Base-by-base conservation (phyloP, 2,329 filamentous ascomycete species). In the Epichloe uncinata region DNA sequence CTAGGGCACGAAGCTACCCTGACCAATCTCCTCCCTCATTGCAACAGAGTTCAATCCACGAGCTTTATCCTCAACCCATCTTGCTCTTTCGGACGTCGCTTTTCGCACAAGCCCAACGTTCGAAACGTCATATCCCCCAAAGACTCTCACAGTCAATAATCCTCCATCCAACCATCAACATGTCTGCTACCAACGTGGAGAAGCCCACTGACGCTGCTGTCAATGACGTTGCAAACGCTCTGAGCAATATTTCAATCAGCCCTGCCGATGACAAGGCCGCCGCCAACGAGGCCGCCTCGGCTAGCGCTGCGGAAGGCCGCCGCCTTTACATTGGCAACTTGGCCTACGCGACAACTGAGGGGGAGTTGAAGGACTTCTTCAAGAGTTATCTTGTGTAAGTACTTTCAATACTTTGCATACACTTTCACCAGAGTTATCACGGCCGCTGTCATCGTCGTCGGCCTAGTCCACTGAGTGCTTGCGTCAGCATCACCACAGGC, bases 281-380 rank as follows among this genome's bases (percentile, higher is more conserved):
- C 64, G 79, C 85, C 73, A 85, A 87, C 69, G 89, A 95, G 72
- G 89, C 90, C 71, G 89, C 93, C 68, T 84, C 93, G 71, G 88
- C 89, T 74, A 95, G 89, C 77, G 93, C 93, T 72, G 90, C 91
- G 73, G 93, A 98, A 80, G 91, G 93, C 72, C 88, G 93, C 78
- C 88, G 93, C 77, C 85, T 98, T 66, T 98, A 98, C 78, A 97
- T 98, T 78, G 93, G 93, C 79, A 98, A 98, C 81, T 87, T 98
- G 82, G 93, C 93, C 67, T 98, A 98, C 73, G 90, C 91, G 84
- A 97, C 93, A 84, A 95, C 89, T 72, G 93, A 97, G 87, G 93
- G 85, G 85, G 89, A 96, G 84, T 88, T 98, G 81, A 95, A 94
- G 81, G 87, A 93, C 65, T 98, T 98, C 82, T 98, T 98, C 85